phyloP scores from a whole-genome alignment of 192 early-diverging fungal species.

The Backusella morwellensis region DNA sequence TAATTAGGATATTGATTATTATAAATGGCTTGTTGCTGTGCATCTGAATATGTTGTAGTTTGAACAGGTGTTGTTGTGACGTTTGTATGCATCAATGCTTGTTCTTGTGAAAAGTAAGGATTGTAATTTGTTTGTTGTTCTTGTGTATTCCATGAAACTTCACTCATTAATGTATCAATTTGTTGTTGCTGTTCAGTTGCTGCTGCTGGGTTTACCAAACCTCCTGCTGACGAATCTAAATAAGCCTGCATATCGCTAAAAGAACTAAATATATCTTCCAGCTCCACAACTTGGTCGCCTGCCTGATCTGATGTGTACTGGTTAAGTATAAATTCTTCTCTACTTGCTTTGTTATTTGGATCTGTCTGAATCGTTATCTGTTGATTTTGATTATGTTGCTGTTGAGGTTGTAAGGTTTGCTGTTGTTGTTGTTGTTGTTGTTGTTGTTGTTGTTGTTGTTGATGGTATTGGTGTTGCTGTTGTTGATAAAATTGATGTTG shows the following conservation, averaged over 20 bases:
- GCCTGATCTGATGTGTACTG: conserved; percentile 48
- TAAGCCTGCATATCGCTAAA: conserved; percentile 30
- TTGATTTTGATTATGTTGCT: neutral
- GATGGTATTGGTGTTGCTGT: neutral
- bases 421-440: neutral
- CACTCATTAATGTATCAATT: conserved; percentile 3
- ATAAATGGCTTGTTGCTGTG: neutral
- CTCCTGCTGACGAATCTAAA: conserved; percentile 14
- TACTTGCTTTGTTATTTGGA: conserved; percentile 2
- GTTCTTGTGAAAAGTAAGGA: neutral
- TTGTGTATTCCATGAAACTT: neutral
- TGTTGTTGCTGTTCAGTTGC: conserved; percentile 5
- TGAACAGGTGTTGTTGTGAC: neutral
- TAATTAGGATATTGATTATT: neutral
- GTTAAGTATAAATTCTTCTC: conserved; percentile 35
- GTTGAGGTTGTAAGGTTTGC: neutral
- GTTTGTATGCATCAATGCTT: neutral
- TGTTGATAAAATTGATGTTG: neutral
- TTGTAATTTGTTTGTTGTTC: conserved; percentile 9
- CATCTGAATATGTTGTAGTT: neutral
- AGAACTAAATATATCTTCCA: conserved; percentile 36
- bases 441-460: neutral
- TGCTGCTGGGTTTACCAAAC: neutral
- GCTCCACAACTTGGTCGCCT: conserved; percentile 29
- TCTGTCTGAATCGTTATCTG: conserved; percentile 1